These are phyloP conservation scores for Phytopythium oedochilum DNA, from an alignment of 352 stramenopile genomes.

Conservation along the genomic window DNA sequence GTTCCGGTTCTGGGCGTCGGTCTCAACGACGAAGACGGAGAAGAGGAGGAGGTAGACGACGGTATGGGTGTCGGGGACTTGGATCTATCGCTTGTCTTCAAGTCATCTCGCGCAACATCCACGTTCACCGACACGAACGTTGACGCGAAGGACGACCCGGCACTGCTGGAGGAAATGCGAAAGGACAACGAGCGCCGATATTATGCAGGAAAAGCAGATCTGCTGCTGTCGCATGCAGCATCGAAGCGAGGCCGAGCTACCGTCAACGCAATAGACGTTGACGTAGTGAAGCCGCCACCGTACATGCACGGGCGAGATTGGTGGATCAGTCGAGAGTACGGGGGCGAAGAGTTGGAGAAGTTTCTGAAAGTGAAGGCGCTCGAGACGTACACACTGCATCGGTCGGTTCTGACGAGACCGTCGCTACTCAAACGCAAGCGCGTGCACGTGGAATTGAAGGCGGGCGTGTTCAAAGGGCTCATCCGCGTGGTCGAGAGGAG, in stretches of 20 bases:
- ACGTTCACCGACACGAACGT: neutral
- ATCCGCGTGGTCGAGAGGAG: constrained; percentile 50
- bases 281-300: constrained; percentile 14
- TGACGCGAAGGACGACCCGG: constrained; percentile 28
- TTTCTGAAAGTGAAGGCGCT: constrained; percentile 66
- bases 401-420: constrained; percentile 50
- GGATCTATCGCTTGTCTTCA: constrained; percentile 19
- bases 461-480: constrained; percentile 80
- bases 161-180: constrained; percentile 36
- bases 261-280: neutral
- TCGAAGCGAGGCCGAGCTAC: neutral
- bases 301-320: constrained; percentile 65
- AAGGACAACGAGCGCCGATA: constrained; percentile 52
- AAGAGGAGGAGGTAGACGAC: constrained; percentile 26
- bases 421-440: constrained; percentile 49
- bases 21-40: constrained; percentile 8
- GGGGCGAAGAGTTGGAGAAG: constrained; percentile 75
- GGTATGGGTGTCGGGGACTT: constrained; percentile 62
- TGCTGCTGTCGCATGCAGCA: constrained; percentile 16
- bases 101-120: constrained; percentile 9
- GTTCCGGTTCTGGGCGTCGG: constrained; percentile 1
- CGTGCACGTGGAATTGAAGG: constrained; percentile 47
- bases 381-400: constrained; percentile 69
- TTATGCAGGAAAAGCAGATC: constrained; percentile 33
- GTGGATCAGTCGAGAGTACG: constrained; percentile 57